phyloP scores from a whole-genome alignment of 75 land plant genomes.

The Picea glauca region DNA sequence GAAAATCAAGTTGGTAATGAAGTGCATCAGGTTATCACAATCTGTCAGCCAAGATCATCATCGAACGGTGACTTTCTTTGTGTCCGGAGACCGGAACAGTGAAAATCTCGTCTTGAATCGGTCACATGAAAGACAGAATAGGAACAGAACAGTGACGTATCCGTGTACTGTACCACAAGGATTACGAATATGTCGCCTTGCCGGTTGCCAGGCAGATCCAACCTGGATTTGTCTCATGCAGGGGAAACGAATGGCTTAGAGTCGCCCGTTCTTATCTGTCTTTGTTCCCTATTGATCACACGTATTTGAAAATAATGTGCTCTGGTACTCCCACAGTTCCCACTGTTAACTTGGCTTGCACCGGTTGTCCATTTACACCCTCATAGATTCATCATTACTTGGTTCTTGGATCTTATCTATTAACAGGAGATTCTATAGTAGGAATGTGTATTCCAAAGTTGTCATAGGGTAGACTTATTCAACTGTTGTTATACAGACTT shows the following conservation, averaged over 20 bases:
- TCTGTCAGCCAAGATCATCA: too few species aligned
- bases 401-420: background rate
- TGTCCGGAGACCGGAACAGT: too few species aligned
- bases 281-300: background rate
- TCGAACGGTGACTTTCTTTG: too few species aligned
- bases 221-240: background rate
- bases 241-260: too few species aligned
- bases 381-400: background rate
- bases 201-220: slow-evolving; percentile 6
- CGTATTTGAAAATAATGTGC: background rate
- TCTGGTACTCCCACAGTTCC: background rate
- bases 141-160: background rate
- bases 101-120: too few species aligned
- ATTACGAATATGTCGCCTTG: too few species aligned
- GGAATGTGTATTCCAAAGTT: background rate
- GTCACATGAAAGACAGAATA: too few species aligned
- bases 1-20: too few species aligned
- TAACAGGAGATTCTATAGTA: background rate
- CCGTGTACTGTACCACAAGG: background rate
- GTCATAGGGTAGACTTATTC: background rate
- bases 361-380: background rate
- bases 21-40: too few species aligned
- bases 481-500: background rate
- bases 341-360: background rate
- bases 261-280: background rate